Conservation (phyloP, 495 filamentous ascomycete species). For the Amphirosellinia nigrospora region DNA sequence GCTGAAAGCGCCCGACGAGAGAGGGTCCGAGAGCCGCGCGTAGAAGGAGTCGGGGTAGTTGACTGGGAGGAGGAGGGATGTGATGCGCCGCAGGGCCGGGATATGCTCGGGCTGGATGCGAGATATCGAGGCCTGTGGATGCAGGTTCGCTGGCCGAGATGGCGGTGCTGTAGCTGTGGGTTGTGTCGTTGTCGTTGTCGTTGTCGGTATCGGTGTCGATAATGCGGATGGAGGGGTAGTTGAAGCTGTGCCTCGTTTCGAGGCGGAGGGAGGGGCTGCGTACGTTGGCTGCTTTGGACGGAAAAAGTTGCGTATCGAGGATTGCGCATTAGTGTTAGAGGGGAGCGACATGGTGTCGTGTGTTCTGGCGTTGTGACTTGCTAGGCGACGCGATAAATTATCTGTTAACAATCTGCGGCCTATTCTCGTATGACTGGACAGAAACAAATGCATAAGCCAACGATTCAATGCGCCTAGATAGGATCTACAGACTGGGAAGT, state of each 20-base stretch:
- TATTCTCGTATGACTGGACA: neutral
- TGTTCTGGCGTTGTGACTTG: neutral
- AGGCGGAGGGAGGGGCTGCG: slow-evolving; percentile 45
- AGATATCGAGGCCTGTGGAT: slow-evolving; percentile 61
- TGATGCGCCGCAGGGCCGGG: slow-evolving; percentile 79
- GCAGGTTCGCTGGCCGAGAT: slow-evolving; percentile 41
- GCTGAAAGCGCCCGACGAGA: slow-evolving; percentile 71
- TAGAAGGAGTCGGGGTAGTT: slow-evolving; percentile 90
- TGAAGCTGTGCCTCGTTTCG: slow-evolving; percentile 28
- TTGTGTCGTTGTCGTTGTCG: slow-evolving; percentile 28
- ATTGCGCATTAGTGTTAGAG: slow-evolving; percentile 44
- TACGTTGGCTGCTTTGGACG: slow-evolving; percentile 47
- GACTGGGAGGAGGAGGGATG: slow-evolving; percentile 82
- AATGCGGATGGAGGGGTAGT: slow-evolving; percentile 32
- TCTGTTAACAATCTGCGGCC: neutral
- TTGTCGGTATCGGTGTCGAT: slow-evolving; percentile 22
- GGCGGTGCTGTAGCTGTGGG: slow-evolving; percentile 48
- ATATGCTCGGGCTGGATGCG: slow-evolving; percentile 67
- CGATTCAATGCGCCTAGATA: neutral
- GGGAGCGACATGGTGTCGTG: slow-evolving; percentile 40
- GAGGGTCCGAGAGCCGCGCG: slow-evolving; percentile 71
- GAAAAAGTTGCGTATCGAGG: slow-evolving; percentile 60
- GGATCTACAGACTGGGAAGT: neutral
- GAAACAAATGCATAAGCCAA: neutral
- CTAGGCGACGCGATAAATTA: neutral